Conservation (phyloP, 306 rosid genomes). For the Prunus campanulata region DNA sequence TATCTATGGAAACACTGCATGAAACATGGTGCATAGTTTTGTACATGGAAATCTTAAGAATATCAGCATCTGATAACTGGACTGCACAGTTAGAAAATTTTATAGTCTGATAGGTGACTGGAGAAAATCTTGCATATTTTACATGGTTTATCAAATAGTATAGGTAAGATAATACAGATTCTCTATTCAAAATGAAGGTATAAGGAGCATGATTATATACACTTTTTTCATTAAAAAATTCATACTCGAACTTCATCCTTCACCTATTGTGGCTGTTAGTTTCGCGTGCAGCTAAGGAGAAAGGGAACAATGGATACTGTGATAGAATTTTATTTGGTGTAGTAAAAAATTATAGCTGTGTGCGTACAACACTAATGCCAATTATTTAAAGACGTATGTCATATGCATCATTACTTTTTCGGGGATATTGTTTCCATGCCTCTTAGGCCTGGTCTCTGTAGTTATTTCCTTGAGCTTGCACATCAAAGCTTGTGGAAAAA, state of each 20-base stretch:
- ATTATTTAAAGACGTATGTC: background rate
- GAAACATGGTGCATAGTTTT: background rate
- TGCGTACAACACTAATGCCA: background rate
- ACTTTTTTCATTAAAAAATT: too few species aligned
- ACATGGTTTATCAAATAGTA: background rate
- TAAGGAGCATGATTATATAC: background rate
- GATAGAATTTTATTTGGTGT: background rate
- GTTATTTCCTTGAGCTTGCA: background rate
- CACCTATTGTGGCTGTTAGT: background rate
- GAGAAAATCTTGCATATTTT: background rate
- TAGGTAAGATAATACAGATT: background rate
- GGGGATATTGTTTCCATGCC: background rate
- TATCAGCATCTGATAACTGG: background rate
- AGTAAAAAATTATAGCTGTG: background rate
- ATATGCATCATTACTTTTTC: background rate
- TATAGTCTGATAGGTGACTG: background rate
- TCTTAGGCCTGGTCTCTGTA: background rate
- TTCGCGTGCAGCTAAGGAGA: background rate
- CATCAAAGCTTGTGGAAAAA: background rate
- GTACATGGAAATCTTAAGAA: background rate
- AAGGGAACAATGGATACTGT: background rate
- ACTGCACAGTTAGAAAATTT: background rate
- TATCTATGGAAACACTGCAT: too few species aligned
- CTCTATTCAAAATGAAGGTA: background rate
- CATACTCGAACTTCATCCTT: background rate